Evolutionary conservation across 306 rosid genomes (phyloP), one percentile per base, ranked within the genome.

Genomic region (Hippophae gyantsensis): DNA sequence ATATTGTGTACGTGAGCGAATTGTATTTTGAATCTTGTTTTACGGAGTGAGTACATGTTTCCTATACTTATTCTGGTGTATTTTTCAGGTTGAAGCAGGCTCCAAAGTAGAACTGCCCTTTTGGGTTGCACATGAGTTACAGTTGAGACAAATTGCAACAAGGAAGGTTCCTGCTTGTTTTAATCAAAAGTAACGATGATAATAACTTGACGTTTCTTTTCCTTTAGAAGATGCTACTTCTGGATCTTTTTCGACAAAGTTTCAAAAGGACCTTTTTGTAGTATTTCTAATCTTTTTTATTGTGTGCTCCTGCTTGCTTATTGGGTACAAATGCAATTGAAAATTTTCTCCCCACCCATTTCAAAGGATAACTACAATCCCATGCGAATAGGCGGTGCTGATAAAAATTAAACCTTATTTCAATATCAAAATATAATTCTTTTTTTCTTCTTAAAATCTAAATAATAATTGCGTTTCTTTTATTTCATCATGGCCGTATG

Each of bases 51-150:
- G 38, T 2, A 32, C 3, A 32, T 2, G 38, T 27, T 27, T 27
- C 4, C 38, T 2, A 27, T 27, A 27, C 38, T 27, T 27, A 2
- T 27, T 27, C 38, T 27, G 38, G 38, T 27, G 38, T 2, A 32
- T 32, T 32, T 32, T 32, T 32, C 38, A 32, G 38, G 38, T 68
- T 40, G 9, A 14, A 43, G 55, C 43, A 67, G 54, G 62, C 7
- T 9, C 40, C 63, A 42, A 68, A 64, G 25, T 45, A 58, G 70
- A 65, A 61, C 8, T 9, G 25, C 96, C 98, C 18, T 87, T 87
- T 69, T 92, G 98, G 98, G 96, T 92, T 73, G 89, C 93, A 52
- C 77, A 81, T 43, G 95, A 92, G 70, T 78, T 92, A 43, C 89
- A 87, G 45, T 57, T 67, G 53, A 74, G 96, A 74, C 89, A 87